A percentile compares a stretch with the other conserved stretches of the same genome.
Conservation (phyloP, 352 stramenopile genomes). For the Globisporangium okanoganense region DNA sequence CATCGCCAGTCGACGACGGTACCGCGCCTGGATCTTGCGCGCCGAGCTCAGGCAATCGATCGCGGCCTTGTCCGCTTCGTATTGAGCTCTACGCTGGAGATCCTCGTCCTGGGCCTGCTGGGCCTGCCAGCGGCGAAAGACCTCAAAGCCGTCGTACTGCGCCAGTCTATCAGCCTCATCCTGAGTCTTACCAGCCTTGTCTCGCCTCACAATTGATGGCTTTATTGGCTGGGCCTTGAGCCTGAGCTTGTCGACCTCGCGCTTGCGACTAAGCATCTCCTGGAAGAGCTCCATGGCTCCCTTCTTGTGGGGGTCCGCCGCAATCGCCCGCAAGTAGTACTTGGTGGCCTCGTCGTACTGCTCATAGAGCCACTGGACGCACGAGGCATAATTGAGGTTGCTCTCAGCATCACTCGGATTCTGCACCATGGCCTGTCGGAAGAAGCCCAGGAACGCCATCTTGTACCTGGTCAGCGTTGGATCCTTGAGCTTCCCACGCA, state of each 20-base stretch:
- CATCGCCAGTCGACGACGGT: slow-evolving; percentile 48
- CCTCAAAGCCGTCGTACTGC: slow-evolving; percentile 57
- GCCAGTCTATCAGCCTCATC: slow-evolving; percentile 32
- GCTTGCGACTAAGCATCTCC: slow-evolving; percentile 60
- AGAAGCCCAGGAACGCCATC: slow-evolving; percentile 74
- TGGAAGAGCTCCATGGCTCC: slow-evolving; percentile 72
- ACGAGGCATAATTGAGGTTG: slow-evolving; percentile 79
- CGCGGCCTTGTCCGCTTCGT: slow-evolving; percentile 26
- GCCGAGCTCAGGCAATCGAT: slow-evolving; percentile 31
- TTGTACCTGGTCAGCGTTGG: slow-evolving; percentile 65
- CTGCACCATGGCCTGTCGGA: slow-evolving; percentile 66
- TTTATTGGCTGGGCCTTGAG: slow-evolving; percentile 5
- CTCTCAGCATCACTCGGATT: slow-evolving; percentile 54
- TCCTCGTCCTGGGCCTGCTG: slow-evolving; percentile 56
- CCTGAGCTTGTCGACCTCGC: slow-evolving; percentile 25
- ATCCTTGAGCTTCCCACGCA: slow-evolving; percentile 51
- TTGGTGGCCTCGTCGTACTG: slow-evolving; percentile 52
- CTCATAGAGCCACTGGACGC: slow-evolving; percentile 66
- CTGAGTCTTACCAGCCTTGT: slow-evolving; percentile 4
- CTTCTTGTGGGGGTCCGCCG: slow-evolving; percentile 55
- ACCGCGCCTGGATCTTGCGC: slow-evolving; percentile 62
- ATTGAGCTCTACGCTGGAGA: slow-evolving; percentile 17
- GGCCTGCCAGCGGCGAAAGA: slow-evolving; percentile 69
- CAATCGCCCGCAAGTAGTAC: slow-evolving; percentile 71
- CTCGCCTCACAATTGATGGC: background rate